Conservation (phyloP, 2,329 filamentous ascomycete genomes). For the Neophaeococcomyces aloes region DNA sequence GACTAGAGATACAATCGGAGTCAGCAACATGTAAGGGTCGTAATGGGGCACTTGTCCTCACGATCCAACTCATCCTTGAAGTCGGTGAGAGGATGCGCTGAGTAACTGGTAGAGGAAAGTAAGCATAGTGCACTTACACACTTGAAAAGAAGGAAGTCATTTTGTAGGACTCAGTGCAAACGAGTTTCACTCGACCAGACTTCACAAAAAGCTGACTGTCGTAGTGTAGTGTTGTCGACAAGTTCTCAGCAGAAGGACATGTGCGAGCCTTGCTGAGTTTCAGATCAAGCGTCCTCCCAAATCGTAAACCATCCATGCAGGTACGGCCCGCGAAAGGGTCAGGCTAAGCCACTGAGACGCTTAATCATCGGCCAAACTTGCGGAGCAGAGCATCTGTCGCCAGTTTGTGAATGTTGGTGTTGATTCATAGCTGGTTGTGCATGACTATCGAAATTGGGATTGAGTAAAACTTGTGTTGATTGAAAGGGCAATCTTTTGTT, state of each 20-base stretch:
- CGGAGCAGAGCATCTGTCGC: too few relatives aligned
- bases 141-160: constrained; percentile 43
- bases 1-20: constrained; percentile 26
- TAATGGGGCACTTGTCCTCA: constrained; percentile 14
- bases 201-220: neutral
- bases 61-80: constrained; percentile 10
- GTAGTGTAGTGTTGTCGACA: neutral
- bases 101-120: constrained; percentile 8
- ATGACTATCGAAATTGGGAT: too few relatives aligned
- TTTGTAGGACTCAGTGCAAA: constrained; percentile 9
- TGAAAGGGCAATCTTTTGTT: too few relatives aligned
- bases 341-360: too few relatives aligned
- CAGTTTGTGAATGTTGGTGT: too few relatives aligned
- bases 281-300: too few relatives aligned
- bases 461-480: too few relatives aligned
- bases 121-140: constrained; percentile 32
- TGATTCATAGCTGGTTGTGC: too few relatives aligned
- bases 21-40: constrained; percentile 23
- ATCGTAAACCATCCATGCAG: too few relatives aligned
- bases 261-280: too few relatives aligned
- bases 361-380: too few relatives aligned
- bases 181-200: neutral
- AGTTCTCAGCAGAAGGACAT: neutral
- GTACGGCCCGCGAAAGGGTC: too few relatives aligned
- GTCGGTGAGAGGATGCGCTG: constrained; percentile 3